phyloP scores from a whole-genome alignment of 495 filamentous ascomycete genomes.

The Chaetomidium leptoderma region DNA sequence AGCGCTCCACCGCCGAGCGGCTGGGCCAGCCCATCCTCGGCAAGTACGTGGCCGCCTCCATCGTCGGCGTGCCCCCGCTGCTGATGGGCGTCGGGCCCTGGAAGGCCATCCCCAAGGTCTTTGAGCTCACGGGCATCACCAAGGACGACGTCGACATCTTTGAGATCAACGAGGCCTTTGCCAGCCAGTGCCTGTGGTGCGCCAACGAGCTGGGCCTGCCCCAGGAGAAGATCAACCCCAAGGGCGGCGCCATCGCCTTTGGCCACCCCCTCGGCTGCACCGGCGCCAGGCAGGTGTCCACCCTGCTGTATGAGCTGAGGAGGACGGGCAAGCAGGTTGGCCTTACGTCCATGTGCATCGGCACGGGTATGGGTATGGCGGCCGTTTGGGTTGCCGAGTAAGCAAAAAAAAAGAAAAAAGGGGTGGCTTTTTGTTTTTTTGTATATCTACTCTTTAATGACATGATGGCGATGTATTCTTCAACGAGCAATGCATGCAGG shows the following conservation, averaged over 20 bases:
- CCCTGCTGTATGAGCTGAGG: constrained; percentile 81
- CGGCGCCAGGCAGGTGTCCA: constrained; percentile 88
- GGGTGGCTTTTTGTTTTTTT: constrained; percentile 8
- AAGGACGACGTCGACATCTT: constrained; percentile 94
- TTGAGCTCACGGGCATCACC: constrained; percentile 77
- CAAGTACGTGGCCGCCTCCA: constrained; percentile 78
- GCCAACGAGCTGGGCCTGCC: constrained; percentile 80
- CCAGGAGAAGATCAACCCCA: constrained; percentile 84
- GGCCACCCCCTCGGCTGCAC: constrained; percentile 95
- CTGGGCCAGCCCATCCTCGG: constrained; percentile 82
- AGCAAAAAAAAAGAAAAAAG: neutral
- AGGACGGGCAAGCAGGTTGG: constrained; percentile 78
- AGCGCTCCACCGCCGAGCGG: constrained; percentile 81
- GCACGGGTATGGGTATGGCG: constrained; percentile 91
- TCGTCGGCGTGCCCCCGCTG: constrained; percentile 86
- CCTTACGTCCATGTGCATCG: constrained; percentile 93
- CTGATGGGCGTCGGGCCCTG: constrained; percentile 96
- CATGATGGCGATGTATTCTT: constrained; percentile 11
- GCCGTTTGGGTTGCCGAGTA: constrained; percentile 77
- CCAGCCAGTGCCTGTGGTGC: constrained; percentile 92
- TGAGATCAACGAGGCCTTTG: constrained; percentile 99
- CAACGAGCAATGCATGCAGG: constrained; percentile 13
- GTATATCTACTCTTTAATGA: constrained; percentile 15
- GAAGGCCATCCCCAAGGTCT: constrained; percentile 90
- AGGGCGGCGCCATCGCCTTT: constrained; percentile 98